Evolutionary conservation across 495 filamentous ascomycete species (phyloP).

Genomic region (Aspergillus indologenus): DNA sequence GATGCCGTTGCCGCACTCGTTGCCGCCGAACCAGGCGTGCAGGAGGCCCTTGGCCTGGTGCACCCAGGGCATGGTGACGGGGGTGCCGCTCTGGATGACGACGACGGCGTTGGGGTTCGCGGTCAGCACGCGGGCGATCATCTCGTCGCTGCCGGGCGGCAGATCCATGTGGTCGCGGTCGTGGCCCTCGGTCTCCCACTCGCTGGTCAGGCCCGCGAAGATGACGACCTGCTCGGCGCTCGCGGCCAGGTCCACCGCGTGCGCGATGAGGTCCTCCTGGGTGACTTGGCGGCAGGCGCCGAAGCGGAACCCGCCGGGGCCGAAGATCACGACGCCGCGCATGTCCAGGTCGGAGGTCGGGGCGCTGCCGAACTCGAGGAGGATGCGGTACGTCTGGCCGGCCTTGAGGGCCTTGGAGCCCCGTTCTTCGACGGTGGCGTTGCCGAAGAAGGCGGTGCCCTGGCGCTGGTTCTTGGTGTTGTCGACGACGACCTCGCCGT

Average conservation of each 20-base stretch:
- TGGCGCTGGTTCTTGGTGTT: conserved; percentile 58
- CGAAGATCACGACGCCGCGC: conserved; percentile 50
- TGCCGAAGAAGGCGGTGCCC: conserved; percentile 61
- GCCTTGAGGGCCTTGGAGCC: conserved; percentile 54
- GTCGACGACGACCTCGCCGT: conserved; percentile 69
- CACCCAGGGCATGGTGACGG: conserved; percentile 82
- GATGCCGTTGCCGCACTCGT: conserved; percentile 64
- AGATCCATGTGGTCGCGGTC: conserved; percentile 83
- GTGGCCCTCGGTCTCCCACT: conserved; percentile 89
- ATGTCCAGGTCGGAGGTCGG: conserved; percentile 58
- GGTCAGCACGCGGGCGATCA: conserved; percentile 65
- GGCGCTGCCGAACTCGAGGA: conserved; percentile 62
- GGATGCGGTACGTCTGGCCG: conserved; percentile 57
- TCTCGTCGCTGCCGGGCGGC: conserved; percentile 70
- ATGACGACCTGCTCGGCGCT: conserved; percentile 72
- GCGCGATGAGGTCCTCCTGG: conserved; percentile 60
- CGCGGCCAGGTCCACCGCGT: conserved; percentile 60
- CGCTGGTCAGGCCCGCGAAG: conserved; percentile 74
- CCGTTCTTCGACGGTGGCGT: conserved; percentile 59
- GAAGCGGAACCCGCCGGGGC: conserved; percentile 74
- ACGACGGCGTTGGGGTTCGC: conserved; percentile 74
- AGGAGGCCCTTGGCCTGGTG: conserved; percentile 63
- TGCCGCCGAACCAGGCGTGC: conserved; percentile 71
- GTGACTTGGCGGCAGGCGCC: conserved; percentile 68
- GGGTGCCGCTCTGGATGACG: conserved; percentile 81